phyloP scores from a whole-genome alignment of 1,139 yeast species.

The Waltiozyma sp. region DNA sequence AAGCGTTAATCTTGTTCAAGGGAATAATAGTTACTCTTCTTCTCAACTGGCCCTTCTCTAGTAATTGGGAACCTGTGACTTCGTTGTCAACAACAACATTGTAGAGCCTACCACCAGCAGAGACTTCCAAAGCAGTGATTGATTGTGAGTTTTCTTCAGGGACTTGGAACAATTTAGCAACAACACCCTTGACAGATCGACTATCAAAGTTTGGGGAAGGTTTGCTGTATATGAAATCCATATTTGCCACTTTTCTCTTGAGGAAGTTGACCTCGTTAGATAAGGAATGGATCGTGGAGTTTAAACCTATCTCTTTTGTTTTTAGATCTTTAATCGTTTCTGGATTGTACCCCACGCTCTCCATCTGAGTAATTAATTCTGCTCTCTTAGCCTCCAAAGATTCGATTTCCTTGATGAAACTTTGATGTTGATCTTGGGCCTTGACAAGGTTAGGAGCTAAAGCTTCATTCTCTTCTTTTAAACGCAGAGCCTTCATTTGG shows the following conservation, averaged over 20 bases:
- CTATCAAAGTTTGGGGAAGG: slow-evolving; percentile 56
- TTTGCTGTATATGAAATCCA: slow-evolving; percentile 64
- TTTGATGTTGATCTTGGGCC: slow-evolving; percentile 45
- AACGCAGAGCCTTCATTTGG: slow-evolving; percentile 46
- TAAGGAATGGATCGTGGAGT: slow-evolving; percentile 30
- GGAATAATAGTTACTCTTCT: slow-evolving; percentile 91
- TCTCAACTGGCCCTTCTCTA: slow-evolving; percentile 67
- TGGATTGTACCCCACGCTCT: slow-evolving; percentile 51
- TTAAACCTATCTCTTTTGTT: slow-evolving; percentile 28
- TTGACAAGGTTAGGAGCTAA: slow-evolving; percentile 42
- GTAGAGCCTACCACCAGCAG: slow-evolving; percentile 88
- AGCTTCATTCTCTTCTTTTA: slow-evolving; percentile 39
- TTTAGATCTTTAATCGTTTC: slow-evolving; percentile 35
- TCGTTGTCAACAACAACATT: slow-evolving; percentile 90
- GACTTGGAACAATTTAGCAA: slow-evolving; percentile 72
- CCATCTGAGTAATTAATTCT: slow-evolving; percentile 33
- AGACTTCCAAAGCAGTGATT: slow-evolving; percentile 80
- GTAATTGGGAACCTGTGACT: slow-evolving; percentile 66
- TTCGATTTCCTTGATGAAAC: slow-evolving; percentile 32
- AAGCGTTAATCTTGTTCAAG: slow-evolving; percentile 67
- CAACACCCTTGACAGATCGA: slow-evolving; percentile 69
- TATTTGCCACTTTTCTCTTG: slow-evolving; percentile 55
- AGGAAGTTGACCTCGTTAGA: slow-evolving; percentile 42
- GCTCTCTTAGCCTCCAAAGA: slow-evolving; percentile 30
- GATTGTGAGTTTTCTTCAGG: slow-evolving; percentile 46